Evolutionary conservation across 2,329 filamentous ascomycete genomes (phyloP), one percentile per base, ranked within the genome.

Genomic region (Fusarium metavorans): DNA sequence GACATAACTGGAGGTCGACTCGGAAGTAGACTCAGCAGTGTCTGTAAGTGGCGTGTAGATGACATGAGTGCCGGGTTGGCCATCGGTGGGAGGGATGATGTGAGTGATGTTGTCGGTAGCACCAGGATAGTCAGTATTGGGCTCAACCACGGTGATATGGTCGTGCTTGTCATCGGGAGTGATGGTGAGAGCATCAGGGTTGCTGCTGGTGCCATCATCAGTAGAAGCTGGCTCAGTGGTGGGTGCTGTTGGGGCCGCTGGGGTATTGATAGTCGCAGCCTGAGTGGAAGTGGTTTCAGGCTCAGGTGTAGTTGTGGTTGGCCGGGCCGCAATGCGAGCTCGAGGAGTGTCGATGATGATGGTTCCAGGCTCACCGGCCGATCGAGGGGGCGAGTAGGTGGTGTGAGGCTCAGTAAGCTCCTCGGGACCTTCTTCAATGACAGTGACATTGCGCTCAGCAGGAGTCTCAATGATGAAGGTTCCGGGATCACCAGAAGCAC

Each of bases 21-120:
- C 27, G 2, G 32, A 30, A 3, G 64, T 72, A 20, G 68, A 50
- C 25, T 34, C 25, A 4, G 37, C 25, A 14, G 59, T 48, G 20
- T 45, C 48, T n/a, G 61, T 64, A 8, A 72, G 27, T 3, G 72
- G 72, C 4, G 72, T 74, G 52, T 63, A 74, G 16, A 74, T 74
- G 6, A 74, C 64, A 16, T 74, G 61, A 4, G 71, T 74, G 30
- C 71, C 72, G 2, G 60, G 61, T 6, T 56, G 60, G 27, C 71
- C 68, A 35, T 68, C 61, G 1, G 68, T 63, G 5, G 71, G 71
- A 13, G 68, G 57, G 13, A 74, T 56, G 14, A 74, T 63, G 16
- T 72, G 60, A 4, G 72, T 74, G 18, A 74, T 27, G 16, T 74
- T 74, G 34, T 70, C 72, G 1, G 72, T 75, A 18, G 66, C 68